phyloP scores from a whole-genome alignment of 2,329 filamentous ascomycete genomes.

The Clonostachys rhizophaga region DNA sequence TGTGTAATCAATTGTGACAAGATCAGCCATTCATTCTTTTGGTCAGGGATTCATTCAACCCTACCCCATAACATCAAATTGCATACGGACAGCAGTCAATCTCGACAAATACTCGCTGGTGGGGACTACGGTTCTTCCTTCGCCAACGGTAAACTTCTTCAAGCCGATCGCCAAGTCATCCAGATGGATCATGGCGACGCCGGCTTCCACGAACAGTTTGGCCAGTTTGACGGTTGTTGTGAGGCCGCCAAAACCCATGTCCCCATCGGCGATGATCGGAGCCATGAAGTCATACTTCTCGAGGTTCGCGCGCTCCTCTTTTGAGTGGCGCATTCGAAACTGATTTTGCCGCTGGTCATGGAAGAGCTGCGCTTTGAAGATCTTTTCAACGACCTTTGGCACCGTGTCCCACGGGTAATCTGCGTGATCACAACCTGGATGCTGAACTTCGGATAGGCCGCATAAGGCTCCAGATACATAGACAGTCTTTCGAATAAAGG shows the following conservation, averaged over 20 bases:
- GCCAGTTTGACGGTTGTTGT: constrained; percentile 33
- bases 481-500: constrained; percentile 20
- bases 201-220: constrained; percentile 31
- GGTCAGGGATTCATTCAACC: not conserved
- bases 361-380: constrained; percentile 32
- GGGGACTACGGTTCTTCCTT: constrained; percentile 31
- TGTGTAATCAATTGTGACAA: too few species aligned
- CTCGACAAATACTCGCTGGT: constrained; percentile 29
- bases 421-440: constrained; percentile 32
- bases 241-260: constrained; percentile 34
- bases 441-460: constrained; percentile 25
- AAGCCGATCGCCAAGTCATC: constrained; percentile 35
- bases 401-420: constrained; percentile 36
- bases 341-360: constrained; percentile 32
- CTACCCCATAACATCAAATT: constrained; percentile 30
- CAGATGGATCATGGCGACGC: constrained; percentile 35
- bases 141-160: constrained; percentile 35
- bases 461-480: constrained; percentile 33
- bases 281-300: constrained; percentile 31
- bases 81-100: constrained; percentile 25
- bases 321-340: constrained; percentile 21
- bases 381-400: constrained; percentile 29
- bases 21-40: too few species aligned
- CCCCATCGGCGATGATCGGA: constrained; percentile 32
- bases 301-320: constrained; percentile 18